Percentiles rank a stretch among this genome's conserved stretches.
These are phyloP conservation scores for Podospora pseudopauciseta DNA, from an alignment of 495 filamentous ascomycete genomes.

Conservation along the genomic window DNA sequence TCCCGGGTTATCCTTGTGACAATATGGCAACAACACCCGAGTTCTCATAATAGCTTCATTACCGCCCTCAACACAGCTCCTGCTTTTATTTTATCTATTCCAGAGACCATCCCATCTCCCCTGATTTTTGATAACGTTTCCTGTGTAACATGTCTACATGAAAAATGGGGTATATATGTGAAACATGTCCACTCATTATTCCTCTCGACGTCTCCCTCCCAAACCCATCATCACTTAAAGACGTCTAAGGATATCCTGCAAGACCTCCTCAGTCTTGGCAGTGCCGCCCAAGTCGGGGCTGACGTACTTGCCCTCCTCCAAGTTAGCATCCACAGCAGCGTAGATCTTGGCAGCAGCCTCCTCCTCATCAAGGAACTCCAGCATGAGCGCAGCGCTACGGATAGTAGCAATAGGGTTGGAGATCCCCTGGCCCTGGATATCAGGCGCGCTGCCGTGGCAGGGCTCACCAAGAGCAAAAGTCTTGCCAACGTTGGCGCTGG, in stretches of 20 bases:
- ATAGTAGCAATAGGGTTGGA: conserved; percentile 96
- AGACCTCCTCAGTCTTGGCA: conserved; percentile 82
- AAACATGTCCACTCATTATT: conserved; percentile 6
- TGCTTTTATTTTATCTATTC: conserved; percentile 19
- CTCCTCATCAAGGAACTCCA: conserved; percentile 89
- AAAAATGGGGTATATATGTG: conserved; percentile 17
- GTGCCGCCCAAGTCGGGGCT: conserved; percentile 90
- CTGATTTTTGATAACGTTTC: background rate
- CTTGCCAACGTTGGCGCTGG: conserved; percentile 94
- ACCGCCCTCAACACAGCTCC: background rate
- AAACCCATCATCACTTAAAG: conserved; percentile 48
- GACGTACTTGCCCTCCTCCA: conserved; percentile 76
- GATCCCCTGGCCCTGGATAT: conserved; percentile 89
- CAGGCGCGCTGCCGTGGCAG: conserved; percentile 92
- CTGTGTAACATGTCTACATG: conserved; percentile 13
- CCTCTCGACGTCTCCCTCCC: background rate
- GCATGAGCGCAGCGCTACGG: conserved; percentile 85
- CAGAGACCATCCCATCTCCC: conserved; percentile 11
- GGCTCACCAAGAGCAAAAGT: conserved; percentile 96
- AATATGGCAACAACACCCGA: background rate
- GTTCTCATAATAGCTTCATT: background rate
- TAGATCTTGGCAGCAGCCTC: conserved; percentile 86
- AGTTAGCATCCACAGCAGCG: conserved; percentile 83
- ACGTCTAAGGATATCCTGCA: conserved; percentile 82
- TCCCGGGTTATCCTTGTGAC: background rate